These are phyloP conservation scores for Xylariaceae sp. DNA, from an alignment of 2,329 filamentous ascomycete species.

Conservation along the genomic window DNA sequence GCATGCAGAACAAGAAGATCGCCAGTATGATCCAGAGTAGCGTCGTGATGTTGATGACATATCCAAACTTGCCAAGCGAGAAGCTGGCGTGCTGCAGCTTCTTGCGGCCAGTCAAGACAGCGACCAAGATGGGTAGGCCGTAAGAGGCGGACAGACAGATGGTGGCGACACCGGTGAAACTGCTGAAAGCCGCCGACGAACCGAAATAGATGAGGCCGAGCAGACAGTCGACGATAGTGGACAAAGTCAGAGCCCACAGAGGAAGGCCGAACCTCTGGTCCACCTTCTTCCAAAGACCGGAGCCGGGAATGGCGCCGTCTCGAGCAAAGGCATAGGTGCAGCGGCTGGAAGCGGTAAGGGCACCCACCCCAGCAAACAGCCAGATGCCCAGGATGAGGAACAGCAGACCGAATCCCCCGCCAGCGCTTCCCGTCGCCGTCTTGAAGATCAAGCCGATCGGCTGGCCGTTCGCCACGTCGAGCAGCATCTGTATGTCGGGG, in stretches of 20 bases:
- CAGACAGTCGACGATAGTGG: slow-evolving; percentile 63
- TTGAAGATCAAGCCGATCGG: slow-evolving; percentile 75
- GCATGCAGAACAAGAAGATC: slow-evolving; percentile 74
- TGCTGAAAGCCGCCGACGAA: slow-evolving; percentile 71
- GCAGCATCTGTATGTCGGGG: slow-evolving; percentile 60
- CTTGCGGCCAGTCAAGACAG: slow-evolving; percentile 60
- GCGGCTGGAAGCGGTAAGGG: slow-evolving; percentile 68
- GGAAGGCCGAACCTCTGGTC: slow-evolving; percentile 65
- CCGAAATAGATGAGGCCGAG: slow-evolving; percentile 78
- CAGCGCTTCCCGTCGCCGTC: slow-evolving; percentile 66
- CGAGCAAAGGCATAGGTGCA: slow-evolving; percentile 75
- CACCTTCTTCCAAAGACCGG: slow-evolving; percentile 61
- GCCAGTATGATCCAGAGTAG: slow-evolving; percentile 68
- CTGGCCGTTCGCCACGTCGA: slow-evolving; percentile 65
- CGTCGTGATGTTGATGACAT: slow-evolving; percentile 62
- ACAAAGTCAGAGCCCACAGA: slow-evolving; percentile 64
- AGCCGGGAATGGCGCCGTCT: slow-evolving; percentile 70
- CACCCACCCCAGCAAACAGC: slow-evolving; percentile 71
- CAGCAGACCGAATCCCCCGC: slow-evolving; percentile 69
- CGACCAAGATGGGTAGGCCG: slow-evolving; percentile 70
- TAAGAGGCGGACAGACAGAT: slow-evolving; percentile 75
- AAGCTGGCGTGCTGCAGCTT: slow-evolving; percentile 63
- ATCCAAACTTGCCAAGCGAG: slow-evolving; percentile 66
- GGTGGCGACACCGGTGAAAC: slow-evolving; percentile 74
- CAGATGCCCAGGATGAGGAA: slow-evolving; percentile 74